Evolutionary conservation across 2,329 filamentous ascomycete species (phyloP), one percentile per base, ranked within the genome.

Genomic region (Sporothrix curviconia): DNA sequence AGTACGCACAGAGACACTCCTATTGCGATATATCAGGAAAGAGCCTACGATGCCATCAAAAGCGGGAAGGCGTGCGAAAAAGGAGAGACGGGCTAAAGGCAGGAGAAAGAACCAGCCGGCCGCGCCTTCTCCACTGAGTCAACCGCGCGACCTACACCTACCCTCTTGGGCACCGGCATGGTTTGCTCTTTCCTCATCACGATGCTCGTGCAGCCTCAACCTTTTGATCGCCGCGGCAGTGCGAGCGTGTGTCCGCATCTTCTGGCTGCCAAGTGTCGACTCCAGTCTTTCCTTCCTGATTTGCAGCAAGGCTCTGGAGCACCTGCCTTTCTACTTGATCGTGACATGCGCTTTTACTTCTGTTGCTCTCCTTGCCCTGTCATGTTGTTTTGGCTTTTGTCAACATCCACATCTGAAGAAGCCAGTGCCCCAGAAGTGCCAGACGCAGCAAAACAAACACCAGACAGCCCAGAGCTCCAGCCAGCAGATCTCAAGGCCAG

Each of bases 51-150:
- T 53, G 37, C 22, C 25, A 1, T 53, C 50, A 3, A 43, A 42
- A 53, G 30, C n/a, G 14, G 25, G 11, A 14, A 19, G 50, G 7
- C 39, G 39, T 7, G 12, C 39, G 15, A 43, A 43, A 24, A 54
- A 54, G 14, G 51, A 36, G 28, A 42, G 25, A 43, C n/a, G 51
- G 25, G 51, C 25, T 1, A 54, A 36, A 12, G 39, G n/a, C 28
- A 54, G 19, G 17, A 12, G 25, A 22, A 43, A 43, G 7, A 32
- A 28, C 39, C 17, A 53, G 14, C 5, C 28, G 39, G 28, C 39
- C 51, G 40, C 42, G 22, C 56, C 56, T 55, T 47, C 56, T 24
- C 9, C 32, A 46, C 39, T 32, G 56, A 30, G 42, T 30, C 32
- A 7, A 15, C 36, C 49, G 3, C 22, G n/a, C 40, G 36, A 28